phyloP scores from a whole-genome alignment of 306 rosid genomes.

The Gillenia trifoliata region DNA sequence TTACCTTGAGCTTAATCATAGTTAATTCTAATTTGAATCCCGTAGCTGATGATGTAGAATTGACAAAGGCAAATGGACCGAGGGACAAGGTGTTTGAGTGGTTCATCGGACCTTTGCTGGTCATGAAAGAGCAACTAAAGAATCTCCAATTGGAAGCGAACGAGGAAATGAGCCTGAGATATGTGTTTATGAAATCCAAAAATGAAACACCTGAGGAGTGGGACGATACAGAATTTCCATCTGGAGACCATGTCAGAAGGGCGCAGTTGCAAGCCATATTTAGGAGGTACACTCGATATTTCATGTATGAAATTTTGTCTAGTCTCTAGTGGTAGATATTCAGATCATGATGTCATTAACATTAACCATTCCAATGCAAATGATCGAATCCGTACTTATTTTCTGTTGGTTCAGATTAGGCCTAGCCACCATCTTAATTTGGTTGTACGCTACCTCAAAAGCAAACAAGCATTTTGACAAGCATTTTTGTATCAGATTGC shows the following conservation, averaged over 20 bases:
- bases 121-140: slow-evolving; percentile 75
- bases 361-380: too few relatives aligned
- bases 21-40: slow-evolving; percentile 7
- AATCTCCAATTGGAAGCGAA: slow-evolving; percentile 39
- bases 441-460: neutral
- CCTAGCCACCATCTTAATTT: too few relatives aligned
- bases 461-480: neutral
- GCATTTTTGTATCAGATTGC: slow-evolving; percentile 39
- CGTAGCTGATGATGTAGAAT: slow-evolving; percentile 63
- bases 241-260: slow-evolving; percentile 48
- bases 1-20: slow-evolving; percentile 10
- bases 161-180: slow-evolving; percentile 58
- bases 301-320: neutral
- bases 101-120: slow-evolving; percentile 70
- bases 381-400: neutral
- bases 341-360: neutral
- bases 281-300: slow-evolving; percentile 52
- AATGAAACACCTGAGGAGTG: slow-evolving; percentile 71
- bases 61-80: slow-evolving; percentile 60
- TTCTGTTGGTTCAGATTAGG: too few relatives aligned
- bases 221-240: slow-evolving; percentile 54
- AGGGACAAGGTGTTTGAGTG: slow-evolving; percentile 67
- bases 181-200: slow-evolving; percentile 48
- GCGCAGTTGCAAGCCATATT: slow-evolving; percentile 79
- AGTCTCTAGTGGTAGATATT: neutral